Conservation (phyloP, 352 stramenopile species). For the Phytophthora tentaculata region DNA sequence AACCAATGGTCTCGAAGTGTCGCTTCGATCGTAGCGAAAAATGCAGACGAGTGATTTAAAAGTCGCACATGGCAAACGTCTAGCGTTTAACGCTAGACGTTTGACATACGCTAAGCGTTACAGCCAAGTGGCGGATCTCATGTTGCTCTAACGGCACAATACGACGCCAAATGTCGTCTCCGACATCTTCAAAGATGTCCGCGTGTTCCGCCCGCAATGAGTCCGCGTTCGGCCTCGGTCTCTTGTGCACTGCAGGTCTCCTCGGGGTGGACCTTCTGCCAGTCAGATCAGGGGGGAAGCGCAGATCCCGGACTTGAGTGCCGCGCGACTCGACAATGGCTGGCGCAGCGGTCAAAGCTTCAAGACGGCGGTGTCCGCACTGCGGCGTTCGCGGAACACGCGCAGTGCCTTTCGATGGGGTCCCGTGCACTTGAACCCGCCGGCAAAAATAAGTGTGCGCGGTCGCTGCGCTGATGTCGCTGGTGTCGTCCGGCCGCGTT, state of each 20-base stretch:
- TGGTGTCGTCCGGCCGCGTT: slow-evolving; percentile 13
- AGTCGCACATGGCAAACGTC: slow-evolving; percentile 13
- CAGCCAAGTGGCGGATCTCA: neutral
- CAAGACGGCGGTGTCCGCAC: slow-evolving; percentile 18
- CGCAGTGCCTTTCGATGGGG: slow-evolving; percentile 22
- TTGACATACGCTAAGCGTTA: no score
- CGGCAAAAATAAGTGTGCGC: slow-evolving; percentile 19
- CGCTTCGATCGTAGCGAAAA: slow-evolving; percentile 12
- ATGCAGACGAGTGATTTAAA: slow-evolving; percentile 1
- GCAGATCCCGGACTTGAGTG: slow-evolving; percentile 33
- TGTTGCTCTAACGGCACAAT: neutral
- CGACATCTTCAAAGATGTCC: slow-evolving; percentile 21
- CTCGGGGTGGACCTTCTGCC: slow-evolving; percentile 40
- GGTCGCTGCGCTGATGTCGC: slow-evolving; percentile 16
- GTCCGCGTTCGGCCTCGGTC: slow-evolving; percentile 8
- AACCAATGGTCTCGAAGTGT: slow-evolving; percentile 15
- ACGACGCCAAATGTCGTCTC: neutral
- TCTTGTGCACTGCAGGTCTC: neutral
- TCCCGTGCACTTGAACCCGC: slow-evolving; percentile 9
- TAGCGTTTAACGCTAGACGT: no score
- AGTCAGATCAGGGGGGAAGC: slow-evolving; percentile 8
- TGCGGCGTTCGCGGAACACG: slow-evolving; percentile 37
- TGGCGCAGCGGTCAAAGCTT: neutral
- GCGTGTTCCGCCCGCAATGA: slow-evolving; percentile 22
- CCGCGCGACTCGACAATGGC: slow-evolving; percentile 33